Conservation (phyloP, 345 rosid species). For the Sonneratia caseolaris region DNA sequence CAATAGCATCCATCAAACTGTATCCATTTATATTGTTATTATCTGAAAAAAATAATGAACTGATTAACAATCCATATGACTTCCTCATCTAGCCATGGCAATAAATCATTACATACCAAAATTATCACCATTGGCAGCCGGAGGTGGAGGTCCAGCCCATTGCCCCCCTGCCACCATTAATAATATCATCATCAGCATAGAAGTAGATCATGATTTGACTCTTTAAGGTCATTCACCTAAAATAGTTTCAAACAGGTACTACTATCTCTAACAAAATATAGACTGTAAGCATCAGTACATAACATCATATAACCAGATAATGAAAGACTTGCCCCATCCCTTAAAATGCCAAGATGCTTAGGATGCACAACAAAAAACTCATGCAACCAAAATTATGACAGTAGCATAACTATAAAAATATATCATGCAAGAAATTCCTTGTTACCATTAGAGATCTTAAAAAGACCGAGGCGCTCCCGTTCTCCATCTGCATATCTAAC, state of each 20-base stretch:
- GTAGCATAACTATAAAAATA: neutral
- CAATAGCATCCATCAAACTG: neutral
- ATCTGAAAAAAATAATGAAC: neutral
- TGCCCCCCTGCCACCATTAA: neutral
- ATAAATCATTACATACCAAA: conserved; percentile 1
- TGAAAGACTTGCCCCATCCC: neutral
- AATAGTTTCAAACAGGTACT: neutral
- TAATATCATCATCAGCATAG: neutral
- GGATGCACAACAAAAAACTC: neutral
- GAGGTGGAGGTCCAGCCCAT: conserved; percentile 1
- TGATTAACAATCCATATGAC: neutral
- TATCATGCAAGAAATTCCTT: neutral
- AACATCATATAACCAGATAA: neutral
- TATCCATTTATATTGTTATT: neutral
- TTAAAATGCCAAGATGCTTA: neutral
- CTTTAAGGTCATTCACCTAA: neutral
- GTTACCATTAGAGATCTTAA: conserved; percentile 1
- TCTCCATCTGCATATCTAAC: conserved; percentile 73
- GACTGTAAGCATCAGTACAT: neutral
- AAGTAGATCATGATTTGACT: neutral
- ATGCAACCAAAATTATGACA: neutral
- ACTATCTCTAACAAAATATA: neutral
- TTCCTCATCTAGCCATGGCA: neutral
- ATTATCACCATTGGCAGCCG: conserved; percentile 1
- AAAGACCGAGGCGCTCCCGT: conserved; percentile 51